A percentile compares a stretch with the other conserved stretches of the same genome.
These are phyloP conservation scores for Neofusicoccum ribis DNA, from an alignment of 2,329 filamentous ascomycete species.

Conservation along the genomic window DNA sequence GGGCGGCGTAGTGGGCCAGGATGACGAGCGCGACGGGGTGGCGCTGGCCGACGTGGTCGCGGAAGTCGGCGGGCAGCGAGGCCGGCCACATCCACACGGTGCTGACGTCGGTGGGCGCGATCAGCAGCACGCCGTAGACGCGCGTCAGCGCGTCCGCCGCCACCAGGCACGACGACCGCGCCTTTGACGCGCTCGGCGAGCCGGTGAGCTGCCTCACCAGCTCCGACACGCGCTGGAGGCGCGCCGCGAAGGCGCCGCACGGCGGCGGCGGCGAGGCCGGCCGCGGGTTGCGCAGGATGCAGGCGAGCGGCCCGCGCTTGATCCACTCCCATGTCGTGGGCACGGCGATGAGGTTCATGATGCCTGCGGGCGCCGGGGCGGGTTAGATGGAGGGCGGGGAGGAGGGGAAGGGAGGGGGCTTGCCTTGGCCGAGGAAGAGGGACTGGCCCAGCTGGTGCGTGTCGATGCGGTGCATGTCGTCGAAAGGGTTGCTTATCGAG, in stretches of 20 bases:
- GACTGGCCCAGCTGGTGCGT: background rate
- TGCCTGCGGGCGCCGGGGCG: background rate
- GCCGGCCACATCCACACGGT: background rate
- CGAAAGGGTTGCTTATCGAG: background rate
- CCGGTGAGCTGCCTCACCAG: background rate
- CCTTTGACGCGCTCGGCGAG: background rate
- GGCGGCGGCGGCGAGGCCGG: background rate
- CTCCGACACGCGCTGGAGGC: background rate
- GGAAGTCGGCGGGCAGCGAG: background rate
- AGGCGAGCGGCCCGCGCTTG: background rate
- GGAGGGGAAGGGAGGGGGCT: background rate
- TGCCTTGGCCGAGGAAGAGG: constrained; percentile 3
- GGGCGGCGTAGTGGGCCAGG: background rate
- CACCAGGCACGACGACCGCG: background rate
- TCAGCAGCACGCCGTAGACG: background rate
- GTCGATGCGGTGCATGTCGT: background rate
- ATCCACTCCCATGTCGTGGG: background rate
- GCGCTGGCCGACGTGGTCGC: background rate
- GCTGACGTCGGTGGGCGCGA: background rate
- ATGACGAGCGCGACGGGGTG: background rate
- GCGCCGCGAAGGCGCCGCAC: background rate
- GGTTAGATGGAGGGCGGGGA: background rate
- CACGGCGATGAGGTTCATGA: background rate
- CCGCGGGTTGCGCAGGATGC: background rate
- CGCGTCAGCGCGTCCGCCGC: background rate